Conservation (phyloP, 1,284 basidiomycete species). For the Ganoderma boninense region DNA sequence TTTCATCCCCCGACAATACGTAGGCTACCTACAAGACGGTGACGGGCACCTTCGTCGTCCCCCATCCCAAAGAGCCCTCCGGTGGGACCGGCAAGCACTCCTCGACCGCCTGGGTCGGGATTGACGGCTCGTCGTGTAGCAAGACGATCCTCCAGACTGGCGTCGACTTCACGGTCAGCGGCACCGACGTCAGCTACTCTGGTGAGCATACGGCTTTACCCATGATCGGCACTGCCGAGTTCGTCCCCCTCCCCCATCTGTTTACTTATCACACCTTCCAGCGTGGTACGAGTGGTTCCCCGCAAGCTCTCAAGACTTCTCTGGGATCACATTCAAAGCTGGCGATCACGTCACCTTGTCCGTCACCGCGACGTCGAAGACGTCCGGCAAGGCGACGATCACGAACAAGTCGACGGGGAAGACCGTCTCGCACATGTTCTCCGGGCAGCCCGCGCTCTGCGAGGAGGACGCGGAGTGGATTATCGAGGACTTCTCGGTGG, state of each 20-base stretch:
- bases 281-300: conserved; percentile 52
- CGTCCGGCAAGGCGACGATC: conserved; percentile 40
- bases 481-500: conserved; percentile 47
- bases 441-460: conserved; percentile 43
- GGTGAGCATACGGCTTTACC: background rate
- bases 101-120: no score
- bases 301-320: conserved; percentile 44
- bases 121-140: no score
- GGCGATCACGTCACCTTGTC: conserved; percentile 43
- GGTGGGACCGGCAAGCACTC: no score
- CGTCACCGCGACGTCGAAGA: conserved; percentile 39
- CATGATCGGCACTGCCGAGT: no score
- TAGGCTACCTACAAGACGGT: conserved; percentile 40
- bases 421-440: conserved; percentile 40
- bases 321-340: conserved; percentile 40
- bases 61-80: no score
- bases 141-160: no score
- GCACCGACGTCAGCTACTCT: conserved; percentile 36
- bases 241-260: no score
- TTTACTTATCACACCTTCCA: conserved; percentile 15
- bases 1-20: no score
- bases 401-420: conserved; percentile 41
- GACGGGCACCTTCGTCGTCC: no score
- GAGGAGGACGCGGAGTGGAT: conserved; percentile 39
- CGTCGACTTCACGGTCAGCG: no score